These are phyloP conservation scores for Silene coronaria DNA, from an alignment of 179 eudicot genomes.

Conservation along the genomic window DNA sequence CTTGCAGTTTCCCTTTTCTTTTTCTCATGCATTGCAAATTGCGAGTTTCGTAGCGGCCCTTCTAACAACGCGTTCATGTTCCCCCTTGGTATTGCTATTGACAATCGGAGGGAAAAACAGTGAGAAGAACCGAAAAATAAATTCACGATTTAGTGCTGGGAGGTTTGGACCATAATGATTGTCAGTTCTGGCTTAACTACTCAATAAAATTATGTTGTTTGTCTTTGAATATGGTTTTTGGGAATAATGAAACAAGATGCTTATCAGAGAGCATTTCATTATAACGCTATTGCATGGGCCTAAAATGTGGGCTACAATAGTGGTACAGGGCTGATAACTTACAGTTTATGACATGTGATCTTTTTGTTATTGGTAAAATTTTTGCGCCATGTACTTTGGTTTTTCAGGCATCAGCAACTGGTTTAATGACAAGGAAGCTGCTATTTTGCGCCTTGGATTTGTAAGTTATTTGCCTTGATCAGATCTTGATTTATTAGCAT, in stretches of 20 bases:
- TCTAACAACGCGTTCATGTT: neutral
- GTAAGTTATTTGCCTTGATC: conserved; percentile 38
- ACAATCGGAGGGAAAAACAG: neutral
- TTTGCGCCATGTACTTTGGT: conserved; percentile 10
- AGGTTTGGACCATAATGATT: neutral
- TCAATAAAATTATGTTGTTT: conserved; percentile 4
- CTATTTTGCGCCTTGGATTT: conserved; percentile 68
- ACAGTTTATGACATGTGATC: neutral
- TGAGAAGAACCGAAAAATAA: neutral
- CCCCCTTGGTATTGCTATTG: neutral
- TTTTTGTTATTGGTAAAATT: neutral
- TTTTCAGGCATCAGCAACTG: conserved; percentile 49
- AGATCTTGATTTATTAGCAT: neutral
- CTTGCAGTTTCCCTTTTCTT: conserved; percentile 5
- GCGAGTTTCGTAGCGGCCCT: neutral
- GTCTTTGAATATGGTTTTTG: conserved; percentile 1
- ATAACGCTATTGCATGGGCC: neutral
- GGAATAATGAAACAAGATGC: neutral
- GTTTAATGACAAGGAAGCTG: conserved; percentile 75
- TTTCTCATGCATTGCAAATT: neutral
- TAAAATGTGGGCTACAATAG: neutral
- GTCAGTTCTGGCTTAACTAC: neutral
- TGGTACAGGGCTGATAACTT: neutral
- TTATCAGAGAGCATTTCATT: neutral
- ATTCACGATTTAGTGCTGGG: neutral